Percentiles rank a stretch among this genome's conserved stretches.
phyloP scores from a whole-genome alignment of 495 filamentous ascomycete genomes.

The Oleoguttula mirabilis region DNA sequence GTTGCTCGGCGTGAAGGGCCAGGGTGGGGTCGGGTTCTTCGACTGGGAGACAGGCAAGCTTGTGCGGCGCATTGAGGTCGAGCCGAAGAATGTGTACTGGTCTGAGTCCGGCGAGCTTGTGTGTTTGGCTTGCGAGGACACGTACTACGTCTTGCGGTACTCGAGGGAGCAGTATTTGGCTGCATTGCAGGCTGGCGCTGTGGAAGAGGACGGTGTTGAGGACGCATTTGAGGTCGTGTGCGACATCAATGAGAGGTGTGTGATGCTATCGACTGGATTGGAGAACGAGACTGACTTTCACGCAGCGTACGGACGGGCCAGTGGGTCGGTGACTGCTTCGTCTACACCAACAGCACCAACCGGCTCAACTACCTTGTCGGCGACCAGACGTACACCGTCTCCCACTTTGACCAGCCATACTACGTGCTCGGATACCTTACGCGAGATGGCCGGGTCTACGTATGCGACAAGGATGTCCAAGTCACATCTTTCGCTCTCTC shows the following conservation, averaged over 20 bases:
- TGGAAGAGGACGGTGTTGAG: slow-evolving; percentile 94
- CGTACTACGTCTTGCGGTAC: slow-evolving; percentile 87
- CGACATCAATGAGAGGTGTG: slow-evolving; percentile 79
- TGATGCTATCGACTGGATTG: not conserved
- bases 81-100: slow-evolving; percentile 86
- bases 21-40: slow-evolving; percentile 88
- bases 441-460: slow-evolving; percentile 82
- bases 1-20: slow-evolving; percentile 87
- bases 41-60: slow-evolving; percentile 88
- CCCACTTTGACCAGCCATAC: slow-evolving; percentile 89
- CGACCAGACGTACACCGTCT: slow-evolving; percentile 96
- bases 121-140: slow-evolving; percentile 84
- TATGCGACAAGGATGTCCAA: slow-evolving; percentile 88
- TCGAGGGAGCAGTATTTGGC: slow-evolving; percentile 75
- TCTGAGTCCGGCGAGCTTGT: slow-evolving; percentile 92
- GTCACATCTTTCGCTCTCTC: slow-evolving; percentile 86
- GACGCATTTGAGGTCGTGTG: slow-evolving; percentile 92
- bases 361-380: slow-evolving; percentile 96
- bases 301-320: slow-evolving; percentile 76
- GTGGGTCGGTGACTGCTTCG: slow-evolving; percentile 98
- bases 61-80: slow-evolving; percentile 89
- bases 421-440: slow-evolving; percentile 93
- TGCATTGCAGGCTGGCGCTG: slow-evolving; percentile 64
- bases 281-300: slow-evolving; percentile 4
- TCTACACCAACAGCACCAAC: slow-evolving; percentile 95